phyloP scores from a whole-genome alignment of 345 rosid species.

The Adansonia digitata region DNA sequence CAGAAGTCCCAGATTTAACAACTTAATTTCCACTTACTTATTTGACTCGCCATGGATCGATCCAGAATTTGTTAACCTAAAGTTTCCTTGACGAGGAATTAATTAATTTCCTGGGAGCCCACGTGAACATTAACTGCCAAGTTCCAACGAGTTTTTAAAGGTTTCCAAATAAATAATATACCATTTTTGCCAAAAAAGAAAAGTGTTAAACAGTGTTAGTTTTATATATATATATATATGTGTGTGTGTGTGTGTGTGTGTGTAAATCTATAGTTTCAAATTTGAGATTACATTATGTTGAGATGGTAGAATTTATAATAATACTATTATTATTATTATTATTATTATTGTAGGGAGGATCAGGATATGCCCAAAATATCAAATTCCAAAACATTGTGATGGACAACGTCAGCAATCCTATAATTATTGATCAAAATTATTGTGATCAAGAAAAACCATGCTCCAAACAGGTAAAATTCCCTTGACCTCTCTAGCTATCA shows the following conservation, averaged over 20 bases:
- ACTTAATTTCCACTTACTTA: background rate
- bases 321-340: too few species aligned
- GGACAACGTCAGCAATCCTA: constrained; percentile 73
- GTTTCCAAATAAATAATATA: too few species aligned
- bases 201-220: too few species aligned
- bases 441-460: constrained; percentile 60
- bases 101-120: background rate
- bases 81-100: background rate
- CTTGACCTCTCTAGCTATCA: background rate
- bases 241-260: too few species aligned
- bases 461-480: constrained; percentile 46
- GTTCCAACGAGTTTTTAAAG: background rate
- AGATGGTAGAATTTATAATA: too few species aligned
- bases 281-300: background rate
- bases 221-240: too few species aligned
- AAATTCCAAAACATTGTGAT: constrained; percentile 53
- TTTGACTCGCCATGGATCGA: background rate
- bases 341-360: constrained; percentile 75
- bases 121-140: background rate
- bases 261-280: background rate
- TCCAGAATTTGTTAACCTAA: constrained; percentile 1
- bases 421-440: constrained; percentile 74
- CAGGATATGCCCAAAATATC: constrained; percentile 65
- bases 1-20: background rate
- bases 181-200: too few species aligned